These are phyloP conservation scores for Tulasnella sp. DNA, from an alignment of 768 basidiomycete species.

Conservation along the genomic window DNA sequence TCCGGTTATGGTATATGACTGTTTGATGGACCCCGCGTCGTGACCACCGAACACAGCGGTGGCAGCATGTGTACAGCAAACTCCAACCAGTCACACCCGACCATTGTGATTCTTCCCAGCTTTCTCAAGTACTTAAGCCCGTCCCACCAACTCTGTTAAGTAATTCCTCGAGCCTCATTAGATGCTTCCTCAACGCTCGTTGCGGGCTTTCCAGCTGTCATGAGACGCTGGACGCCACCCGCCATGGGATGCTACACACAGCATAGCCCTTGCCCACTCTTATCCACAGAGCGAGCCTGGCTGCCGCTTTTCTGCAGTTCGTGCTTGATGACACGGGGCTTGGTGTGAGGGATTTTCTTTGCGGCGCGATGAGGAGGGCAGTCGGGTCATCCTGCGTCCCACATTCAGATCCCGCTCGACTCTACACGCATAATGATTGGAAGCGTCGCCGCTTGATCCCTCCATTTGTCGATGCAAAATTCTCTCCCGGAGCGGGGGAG, in stretches of 20 bases:
- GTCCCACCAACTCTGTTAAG: background rate
- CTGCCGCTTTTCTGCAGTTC: background rate
- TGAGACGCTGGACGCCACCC: background rate
- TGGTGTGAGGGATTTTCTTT: background rate
- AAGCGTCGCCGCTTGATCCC: background rate
- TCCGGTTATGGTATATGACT: background rate
- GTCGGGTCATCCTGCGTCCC: background rate
- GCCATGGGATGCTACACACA: background rate
- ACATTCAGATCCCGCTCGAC: background rate
- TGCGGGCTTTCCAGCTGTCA: background rate
- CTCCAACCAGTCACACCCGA: background rate
- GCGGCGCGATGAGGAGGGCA: background rate
- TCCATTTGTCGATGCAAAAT: background rate
- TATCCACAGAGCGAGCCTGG: background rate
- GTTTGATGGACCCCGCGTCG: background rate
- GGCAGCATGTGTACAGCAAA: background rate
- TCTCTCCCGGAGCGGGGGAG: background rate
- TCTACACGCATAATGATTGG: background rate
- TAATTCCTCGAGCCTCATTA: background rate
- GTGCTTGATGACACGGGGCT: background rate
- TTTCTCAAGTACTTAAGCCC: background rate
- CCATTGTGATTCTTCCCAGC: background rate
- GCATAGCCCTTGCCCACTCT: background rate
- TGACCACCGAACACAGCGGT: background rate
- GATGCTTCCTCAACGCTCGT: background rate